Base-by-base conservation (phyloP, 1,284 basidiomycete species). In the Exobasidium rhododendri region DNA sequence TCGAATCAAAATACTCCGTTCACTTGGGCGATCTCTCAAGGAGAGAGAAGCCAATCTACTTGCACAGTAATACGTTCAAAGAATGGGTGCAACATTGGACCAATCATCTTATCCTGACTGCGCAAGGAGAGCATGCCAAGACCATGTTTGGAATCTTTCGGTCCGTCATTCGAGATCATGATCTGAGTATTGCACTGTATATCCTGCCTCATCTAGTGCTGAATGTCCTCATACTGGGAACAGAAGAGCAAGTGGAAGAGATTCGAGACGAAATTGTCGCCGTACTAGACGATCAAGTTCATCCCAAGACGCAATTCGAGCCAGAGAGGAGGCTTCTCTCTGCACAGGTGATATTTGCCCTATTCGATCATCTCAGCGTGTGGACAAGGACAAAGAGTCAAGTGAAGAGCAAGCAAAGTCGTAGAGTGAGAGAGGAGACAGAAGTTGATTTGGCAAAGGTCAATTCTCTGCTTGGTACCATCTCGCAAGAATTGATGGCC, bases 1-100 rank as follows among this genome's bases (percentile, higher is more conserved):
- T 78, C 53, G 70, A 71, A 62, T 77, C 75, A 32, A 67, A 70
- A 44, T 79, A 78, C 51, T 65, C 67, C 11, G 70, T 72, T 10
- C 67, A 76, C 45, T 65, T 65, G 22, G 61, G 64, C n/a, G 63
- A 66, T 30, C 60, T 63, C 1, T 69, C 64, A 28, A 6, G 56
- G 4, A 66, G 71, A 28, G 61, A 63, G 40, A 63, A 56, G 28
- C 77, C 77, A 31, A 85, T 87, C 58, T 99, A 97, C 81, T 83
- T 85, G 0, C 82, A 83, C 2, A 85, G 88, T 58, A 80, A 85
- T 3, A 92, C 91, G 0, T 98, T 96, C 80, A 87, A 94, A 52
- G 94, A 98, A 80, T 99, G 96, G 96, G 85, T 98, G 24, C 92
- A 96, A 69, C 80, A 85, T 0, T 98, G 94, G 94, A 88, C 90